Percentiles rank a stretch among this genome's conserved stretches.
Evolutionary conservation across 495 filamentous ascomycete species (phyloP).

Genomic region (Podospora fimiseda): DNA sequence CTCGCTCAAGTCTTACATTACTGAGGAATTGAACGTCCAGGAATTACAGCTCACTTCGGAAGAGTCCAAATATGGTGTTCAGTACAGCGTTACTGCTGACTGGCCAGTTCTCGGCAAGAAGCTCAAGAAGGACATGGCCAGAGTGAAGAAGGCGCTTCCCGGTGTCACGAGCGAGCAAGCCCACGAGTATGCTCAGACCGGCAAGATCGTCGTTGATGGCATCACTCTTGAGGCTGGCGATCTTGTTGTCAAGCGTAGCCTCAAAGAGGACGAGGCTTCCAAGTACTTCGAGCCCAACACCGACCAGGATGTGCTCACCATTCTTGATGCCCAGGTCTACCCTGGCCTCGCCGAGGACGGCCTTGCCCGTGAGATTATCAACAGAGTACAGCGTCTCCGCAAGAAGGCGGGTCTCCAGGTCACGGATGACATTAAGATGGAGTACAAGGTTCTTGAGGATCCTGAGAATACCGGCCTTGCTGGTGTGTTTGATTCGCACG

Average conservation of each 20-base stretch:
- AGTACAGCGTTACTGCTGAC: constrained; percentile 82
- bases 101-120: constrained; percentile 96
- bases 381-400: constrained; percentile 39
- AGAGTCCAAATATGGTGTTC: constrained; percentile 83
- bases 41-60: constrained; percentile 81
- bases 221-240: constrained; percentile 76
- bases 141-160: constrained; percentile 86
- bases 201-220: constrained; percentile 73
- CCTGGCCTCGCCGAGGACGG: constrained; percentile 39
- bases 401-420: constrained; percentile 41
- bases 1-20: constrained; percentile 77
- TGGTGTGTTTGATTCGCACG: constrained; percentile 65
- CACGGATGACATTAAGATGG: constrained; percentile 42
- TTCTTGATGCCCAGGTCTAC: constrained; percentile 37
- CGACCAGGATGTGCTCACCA: constrained; percentile 50
- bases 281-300: constrained; percentile 77
- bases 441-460: constrained; percentile 49
- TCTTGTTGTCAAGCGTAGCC: constrained; percentile 71
- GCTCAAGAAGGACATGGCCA: constrained; percentile 84
- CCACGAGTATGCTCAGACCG: constrained; percentile 59
- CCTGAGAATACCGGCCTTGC: constrained; percentile 70
- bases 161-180: constrained; percentile 71
- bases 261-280: constrained; percentile 60
- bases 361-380: constrained; percentile 41
- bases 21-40: constrained; percentile 83